These are phyloP conservation scores for Diospyros lotus DNA, from an alignment of 148 eudicot genomes.

Conservation along the genomic window DNA sequence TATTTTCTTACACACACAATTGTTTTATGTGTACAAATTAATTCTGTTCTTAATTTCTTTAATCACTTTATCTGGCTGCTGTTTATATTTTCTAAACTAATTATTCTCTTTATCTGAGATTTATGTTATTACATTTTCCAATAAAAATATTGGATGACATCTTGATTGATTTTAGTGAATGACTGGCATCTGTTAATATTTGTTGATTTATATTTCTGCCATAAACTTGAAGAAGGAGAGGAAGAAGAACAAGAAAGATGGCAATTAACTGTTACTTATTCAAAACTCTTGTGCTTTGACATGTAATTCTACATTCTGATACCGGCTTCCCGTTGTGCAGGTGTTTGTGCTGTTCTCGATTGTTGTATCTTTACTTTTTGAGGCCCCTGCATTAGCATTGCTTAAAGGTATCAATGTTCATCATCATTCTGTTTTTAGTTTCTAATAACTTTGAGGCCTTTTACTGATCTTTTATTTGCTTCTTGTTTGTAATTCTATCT, in stretches of 20 bases:
- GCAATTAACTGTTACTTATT: not conserved
- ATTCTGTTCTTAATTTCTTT: not conserved
- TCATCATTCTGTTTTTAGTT: constrained; percentile 9
- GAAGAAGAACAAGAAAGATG: not conserved
- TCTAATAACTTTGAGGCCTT: not conserved
- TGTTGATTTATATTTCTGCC: no score
- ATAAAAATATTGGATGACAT: not conserved
- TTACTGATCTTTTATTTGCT: not conserved
- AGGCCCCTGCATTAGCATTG: constrained; percentile 44
- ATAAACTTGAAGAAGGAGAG: not conserved
- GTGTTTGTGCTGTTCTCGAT: constrained; percentile 79
- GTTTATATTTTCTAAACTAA: not conserved
- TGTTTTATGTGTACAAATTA: no score
- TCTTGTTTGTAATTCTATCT: not conserved
- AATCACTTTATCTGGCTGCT: not conserved
- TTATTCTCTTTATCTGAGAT: not conserved
- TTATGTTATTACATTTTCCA: not conserved
- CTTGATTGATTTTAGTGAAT: not conserved
- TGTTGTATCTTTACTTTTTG: constrained; percentile 53
- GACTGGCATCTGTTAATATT: not conserved
- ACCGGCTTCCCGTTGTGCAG: constrained; percentile 33
- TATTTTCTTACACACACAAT: no score
- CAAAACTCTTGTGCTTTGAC: not conserved
- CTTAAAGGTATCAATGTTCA: constrained; percentile 54
- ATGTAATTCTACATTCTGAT: not conserved